Conservation (phyloP, 805 yeast genomes). For the Pichia phayaonensis region DNA sequence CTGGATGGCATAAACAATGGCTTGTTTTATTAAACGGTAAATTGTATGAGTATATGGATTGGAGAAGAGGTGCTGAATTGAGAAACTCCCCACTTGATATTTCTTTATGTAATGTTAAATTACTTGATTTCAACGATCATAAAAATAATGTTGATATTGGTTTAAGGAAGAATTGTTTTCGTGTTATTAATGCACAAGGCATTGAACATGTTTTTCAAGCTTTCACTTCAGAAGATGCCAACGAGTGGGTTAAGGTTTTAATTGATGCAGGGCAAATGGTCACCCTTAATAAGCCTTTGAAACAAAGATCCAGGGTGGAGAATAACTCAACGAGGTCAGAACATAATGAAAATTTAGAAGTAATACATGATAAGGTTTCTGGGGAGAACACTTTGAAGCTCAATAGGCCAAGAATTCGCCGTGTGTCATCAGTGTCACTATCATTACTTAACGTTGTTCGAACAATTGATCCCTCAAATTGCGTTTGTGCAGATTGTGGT, state of each 20-base stretch:
- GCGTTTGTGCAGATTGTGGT: slow-evolving; percentile 75
- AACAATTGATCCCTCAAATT: slow-evolving; percentile 44
- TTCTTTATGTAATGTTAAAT: slow-evolving; percentile 57
- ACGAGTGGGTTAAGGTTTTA: slow-evolving; percentile 60
- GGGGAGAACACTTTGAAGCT: background rate
- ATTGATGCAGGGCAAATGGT: slow-evolving; percentile 42
- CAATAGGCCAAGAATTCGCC: slow-evolving; percentile 16
- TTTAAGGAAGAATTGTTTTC: slow-evolving; percentile 56
- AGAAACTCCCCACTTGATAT: slow-evolving; percentile 64
- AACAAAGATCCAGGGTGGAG: background rate
- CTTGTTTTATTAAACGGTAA: slow-evolving; percentile 65
- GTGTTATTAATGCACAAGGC: slow-evolving; percentile 63
- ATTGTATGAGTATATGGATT: slow-evolving; percentile 65
- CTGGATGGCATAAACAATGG: slow-evolving; percentile 88
- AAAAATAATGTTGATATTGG: slow-evolving; percentile 33
- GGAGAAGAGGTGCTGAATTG: slow-evolving; percentile 61
- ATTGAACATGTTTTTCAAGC: slow-evolving; percentile 69
- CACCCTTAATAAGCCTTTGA: slow-evolving; percentile 12
- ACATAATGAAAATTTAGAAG: background rate
- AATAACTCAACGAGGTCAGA: background rate
- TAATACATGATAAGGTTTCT: background rate
- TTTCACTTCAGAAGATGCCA: slow-evolving; percentile 55
- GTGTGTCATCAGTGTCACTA: slow-evolving; percentile 30
- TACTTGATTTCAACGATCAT: slow-evolving; percentile 32
- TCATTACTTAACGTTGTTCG: slow-evolving; percentile 33